These are phyloP conservation scores for Saprolegnia diclina DNA, from an alignment of 352 stramenopile species.

Conservation along the genomic window DNA sequence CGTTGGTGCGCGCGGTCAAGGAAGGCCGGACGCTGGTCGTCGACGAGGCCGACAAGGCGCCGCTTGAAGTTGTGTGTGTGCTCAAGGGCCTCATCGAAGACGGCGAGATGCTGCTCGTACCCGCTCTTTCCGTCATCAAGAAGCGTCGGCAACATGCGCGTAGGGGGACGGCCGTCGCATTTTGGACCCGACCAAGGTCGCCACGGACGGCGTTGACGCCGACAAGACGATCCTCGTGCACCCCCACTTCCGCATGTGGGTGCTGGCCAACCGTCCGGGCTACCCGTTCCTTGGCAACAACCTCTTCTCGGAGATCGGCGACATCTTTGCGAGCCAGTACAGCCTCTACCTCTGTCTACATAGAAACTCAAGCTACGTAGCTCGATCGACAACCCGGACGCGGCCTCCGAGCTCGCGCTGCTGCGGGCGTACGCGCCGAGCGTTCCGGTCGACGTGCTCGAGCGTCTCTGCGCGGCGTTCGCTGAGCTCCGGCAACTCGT, in stretches of 20 bases:
- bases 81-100: conserved; percentile 95
- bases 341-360: conserved; percentile 19
- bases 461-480: conserved; percentile 82
- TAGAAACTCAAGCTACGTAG: too few species aligned
- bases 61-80: conserved; percentile 92
- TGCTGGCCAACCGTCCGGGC: conserved; percentile 93
- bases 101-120: conserved; percentile 89
- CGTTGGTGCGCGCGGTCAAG: conserved; percentile 90
- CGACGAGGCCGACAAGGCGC: conserved; percentile 96
- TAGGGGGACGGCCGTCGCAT: conserved; percentile 85
- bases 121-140: neutral
- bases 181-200: conserved; percentile 62
- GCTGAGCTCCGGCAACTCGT: conserved; percentile 85
- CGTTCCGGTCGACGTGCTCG: conserved; percentile 69
- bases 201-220: conserved; percentile 51
- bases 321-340: conserved; percentile 91
- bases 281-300: conserved; percentile 97
- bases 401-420: conserved; percentile 86
- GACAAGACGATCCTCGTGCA: conserved; percentile 88
- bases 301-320: conserved; percentile 91
- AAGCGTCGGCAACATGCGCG: neutral
- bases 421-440: conserved; percentile 86
- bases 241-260: conserved; percentile 90
- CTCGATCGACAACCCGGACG: conserved; percentile 87
- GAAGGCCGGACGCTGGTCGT: conserved; percentile 89